Base-by-base conservation (phyloP, 164 flowering plant genomes). In the Nelumbo lutea region DNA sequence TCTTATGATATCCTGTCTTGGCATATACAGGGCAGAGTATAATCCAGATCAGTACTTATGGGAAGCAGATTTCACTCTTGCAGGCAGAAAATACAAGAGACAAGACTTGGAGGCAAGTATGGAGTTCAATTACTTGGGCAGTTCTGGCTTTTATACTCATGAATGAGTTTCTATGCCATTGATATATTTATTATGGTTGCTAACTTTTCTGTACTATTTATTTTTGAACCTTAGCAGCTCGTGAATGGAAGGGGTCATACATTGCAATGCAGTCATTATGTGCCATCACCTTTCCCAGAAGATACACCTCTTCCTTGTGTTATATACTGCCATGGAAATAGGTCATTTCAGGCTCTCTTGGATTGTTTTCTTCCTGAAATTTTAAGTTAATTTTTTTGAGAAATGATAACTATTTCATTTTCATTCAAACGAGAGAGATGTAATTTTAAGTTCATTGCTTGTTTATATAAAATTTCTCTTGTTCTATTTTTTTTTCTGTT, bases 101-200 rank as follows among this genome's bases (percentile, higher is more conserved):
- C 82, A 86, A 73, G 98, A 94, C 76, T 68, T 94, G 79, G 97
- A 94, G 98, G 98, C 97, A 88, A 87, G 98, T 88, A 87, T 71
- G 85, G 88, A 69, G 78, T 81, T 78, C 69, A 67, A 6, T 72
- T 75, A 69, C 57, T 63, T 15, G 46, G 60, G 56, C 15, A 67
- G 73, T 79, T 43, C 68, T 50, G 48, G 67, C 53, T 59, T 64
- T 70, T 63, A 3, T 55, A 61, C 15, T 27, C 51, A 6, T 57
- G 58, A 14, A 14, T 61, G 47, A 11, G 64, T 52, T 58, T 1
- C 41, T 5, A 6, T 13, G 27, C 27, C 27, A 27, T 27, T 27
- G 27, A 27, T 27, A 27, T 15, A 41, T 68, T 56, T 42, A 1
- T 10, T 73, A 10, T 41, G 38, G 55, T 62, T 75, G 62, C 64